phyloP scores from a whole-genome alignment of 441 rosid genomes.

The Hypseocharis bilobata region DNA sequence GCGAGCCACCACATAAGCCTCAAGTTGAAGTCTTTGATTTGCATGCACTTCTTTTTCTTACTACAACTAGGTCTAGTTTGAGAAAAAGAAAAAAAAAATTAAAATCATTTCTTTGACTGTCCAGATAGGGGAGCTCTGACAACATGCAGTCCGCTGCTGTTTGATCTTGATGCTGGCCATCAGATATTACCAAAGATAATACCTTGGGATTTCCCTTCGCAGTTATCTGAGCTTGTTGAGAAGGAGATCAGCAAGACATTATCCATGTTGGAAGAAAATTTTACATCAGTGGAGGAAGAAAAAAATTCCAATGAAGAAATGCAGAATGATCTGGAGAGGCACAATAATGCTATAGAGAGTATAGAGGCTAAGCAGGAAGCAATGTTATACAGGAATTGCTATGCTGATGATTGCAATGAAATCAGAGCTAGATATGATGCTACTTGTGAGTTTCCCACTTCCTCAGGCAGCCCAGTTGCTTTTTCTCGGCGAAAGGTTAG shows the following conservation, averaged over 20 bases:
- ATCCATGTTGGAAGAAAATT: slow-evolving; percentile 37
- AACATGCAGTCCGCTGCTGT: slow-evolving; percentile 27
- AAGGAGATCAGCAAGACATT: slow-evolving; percentile 51
- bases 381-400: slow-evolving; percentile 54
- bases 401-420: slow-evolving; percentile 39
- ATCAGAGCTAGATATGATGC: slow-evolving; percentile 28
- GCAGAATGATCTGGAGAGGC: slow-evolving; percentile 28
- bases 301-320: slow-evolving; percentile 31
- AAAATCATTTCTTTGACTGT: slow-evolving; percentile 18
- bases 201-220: slow-evolving; percentile 67
- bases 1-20: not conserved
- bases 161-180: slow-evolving; percentile 56
- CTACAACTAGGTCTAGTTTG: not conserved
- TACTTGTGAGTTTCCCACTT: slow-evolving; percentile 31
- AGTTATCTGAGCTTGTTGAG: slow-evolving; percentile 62
- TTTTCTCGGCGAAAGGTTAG: slow-evolving; percentile 30
- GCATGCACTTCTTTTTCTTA: not conserved
- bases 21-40: not conserved
- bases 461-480: slow-evolving; percentile 39
- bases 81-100: not conserved
- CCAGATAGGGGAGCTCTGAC: slow-evolving; percentile 37
- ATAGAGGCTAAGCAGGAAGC: slow-evolving; percentile 67
- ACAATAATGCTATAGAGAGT: slow-evolving; percentile 30
- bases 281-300: slow-evolving; percentile 27
- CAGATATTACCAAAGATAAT: slow-evolving; percentile 50